Evolutionary conservation across 257 asterid species (phyloP), one percentile per base, ranked within the genome.

Genomic region (Gentiana straminea): DNA sequence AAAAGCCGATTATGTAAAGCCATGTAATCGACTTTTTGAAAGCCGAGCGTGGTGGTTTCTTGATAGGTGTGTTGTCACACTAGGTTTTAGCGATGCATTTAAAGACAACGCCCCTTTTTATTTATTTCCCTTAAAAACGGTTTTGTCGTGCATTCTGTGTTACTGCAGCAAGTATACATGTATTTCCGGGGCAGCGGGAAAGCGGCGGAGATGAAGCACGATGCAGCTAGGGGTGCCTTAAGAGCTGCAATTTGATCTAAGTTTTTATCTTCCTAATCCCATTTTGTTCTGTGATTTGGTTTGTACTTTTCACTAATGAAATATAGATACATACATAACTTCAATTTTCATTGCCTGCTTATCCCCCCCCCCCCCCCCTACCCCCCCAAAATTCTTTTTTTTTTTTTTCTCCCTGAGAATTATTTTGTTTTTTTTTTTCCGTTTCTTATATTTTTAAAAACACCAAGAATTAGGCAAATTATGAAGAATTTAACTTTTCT

Each of bases 151-250:
- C 24, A 24, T 24, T 24, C 24, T 24, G 24, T 24, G 24, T 24
- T 64, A 58, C 7, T 55, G 57, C 85, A 79, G 85, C 85, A 79
- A 73, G 85, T 79, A 35, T 79, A 73, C 71, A 75, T 70, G 80
- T 79, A 79, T 50, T 79, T 79, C 80, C 79, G 85, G 37, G 85
- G 81, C 63, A 75, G 82, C 50, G 77, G 82, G 13, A 68, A 70
- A 62, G 75, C 79, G 47, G 79, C 82, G 57, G 72, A 75, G 66
- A 75, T 79, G 80, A 79, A 70, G 62, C 79, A 74, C 0, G 82
- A 79, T 51, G 85, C 80, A 51, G 82, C 82, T 6, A 61, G 85
- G 53, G 81, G 79, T 7, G 77, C 80, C 35, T 15, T 75, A 58
- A 72, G 85, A 48, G 71, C 79, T 15, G 82, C 81, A 11, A 54